Percentiles rank a stretch among this genome's conserved stretches.
Evolutionary conservation across 352 stramenopile genomes (phyloP).

Genomic region (Stephanocyclus meneghinianus): DNA sequence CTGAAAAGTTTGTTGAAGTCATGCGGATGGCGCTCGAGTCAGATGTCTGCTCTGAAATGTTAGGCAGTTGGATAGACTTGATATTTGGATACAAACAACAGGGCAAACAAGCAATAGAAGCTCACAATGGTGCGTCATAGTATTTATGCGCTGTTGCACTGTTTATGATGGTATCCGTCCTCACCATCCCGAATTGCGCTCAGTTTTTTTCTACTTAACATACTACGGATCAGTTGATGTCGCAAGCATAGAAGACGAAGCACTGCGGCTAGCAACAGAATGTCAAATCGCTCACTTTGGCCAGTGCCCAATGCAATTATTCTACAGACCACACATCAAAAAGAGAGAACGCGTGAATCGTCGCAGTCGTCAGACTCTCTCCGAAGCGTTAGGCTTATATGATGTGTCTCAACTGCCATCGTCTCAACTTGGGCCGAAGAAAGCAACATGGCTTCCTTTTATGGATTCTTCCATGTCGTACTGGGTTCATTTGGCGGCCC

Average conservation of each 20-base stretch:
- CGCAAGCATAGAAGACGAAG: constrained; percentile 85
- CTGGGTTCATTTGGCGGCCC: constrained; percentile 77
- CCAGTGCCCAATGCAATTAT: constrained; percentile 92
- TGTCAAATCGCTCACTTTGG: constrained; percentile 98
- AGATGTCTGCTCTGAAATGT: constrained; percentile 89
- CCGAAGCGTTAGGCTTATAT: constrained; percentile 50
- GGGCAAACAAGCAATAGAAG: constrained; percentile 89
- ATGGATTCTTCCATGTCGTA: constrained; percentile 59
- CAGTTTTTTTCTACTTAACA: constrained; percentile 95
- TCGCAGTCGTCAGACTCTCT: constrained; percentile 52
- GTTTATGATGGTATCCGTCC: not conserved
- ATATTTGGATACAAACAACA: constrained; percentile 96
- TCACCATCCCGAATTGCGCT: not conserved
- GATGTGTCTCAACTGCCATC: constrained; percentile 33
- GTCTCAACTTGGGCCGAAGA: constrained; percentile 2
- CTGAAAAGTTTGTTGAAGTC: constrained; percentile 92
- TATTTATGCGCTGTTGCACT: not conserved
- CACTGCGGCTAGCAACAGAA: constrained; percentile 85
- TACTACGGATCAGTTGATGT: constrained; percentile 90
- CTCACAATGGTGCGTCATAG: constrained; percentile 85
- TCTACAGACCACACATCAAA: constrained; percentile 53
- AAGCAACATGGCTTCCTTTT: constrained; percentile 44
- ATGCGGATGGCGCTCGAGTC: constrained; percentile 88
- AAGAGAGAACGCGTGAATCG: constrained; percentile 39
- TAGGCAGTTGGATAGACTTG: constrained; percentile 98